Evolutionary conservation across 768 basidiomycete species (phyloP), one percentile per base, ranked within the genome.

Genomic region (Termitomyces sp.): DNA sequence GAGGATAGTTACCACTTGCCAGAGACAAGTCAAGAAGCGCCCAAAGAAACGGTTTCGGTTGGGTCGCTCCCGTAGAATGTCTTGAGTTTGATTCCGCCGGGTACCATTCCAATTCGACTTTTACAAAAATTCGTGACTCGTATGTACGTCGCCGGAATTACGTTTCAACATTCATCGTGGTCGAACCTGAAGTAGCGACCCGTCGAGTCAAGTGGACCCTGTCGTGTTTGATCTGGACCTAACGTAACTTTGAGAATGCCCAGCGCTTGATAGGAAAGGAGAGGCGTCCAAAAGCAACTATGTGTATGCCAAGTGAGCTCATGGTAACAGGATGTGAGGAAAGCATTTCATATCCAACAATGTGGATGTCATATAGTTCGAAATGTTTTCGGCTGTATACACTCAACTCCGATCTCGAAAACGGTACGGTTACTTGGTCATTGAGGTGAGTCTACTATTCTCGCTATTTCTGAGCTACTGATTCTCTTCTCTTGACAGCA

Each of bases 171-270:
- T 51, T 62, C 57, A 59, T 61, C 31, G 29, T 45, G 45, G 54
- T 55, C 47, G 61, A 64, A 61, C 65, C 60, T 64, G 63, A 66
- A 56, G 61, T 63, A 56, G 65, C 57, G 54, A 54, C 44, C 47
- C 57, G 47, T 46, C 52, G 57, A 48, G 45, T 54, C 28, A 33
- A 54, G 36, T 45, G 57, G 58, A 62, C 61, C 63, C 61, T 60
- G 57, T 53, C 52, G 34, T 54, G 36, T 49, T n/a, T 53, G 58
- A 57, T 56, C 52, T 60, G 58, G 52, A 42, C 46, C 56, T 57
- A 56, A 54, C 44, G 55, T 59, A 54, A 60, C 52, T 36, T 26
- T 20, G 29, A 39, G 28, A 9, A 53, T 20, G 51, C 29, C 37
- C n/a, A 53, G 39, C 18, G 7, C 39, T 50, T 44, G 44, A n/a